phyloP scores from a whole-genome alignment of 495 filamentous ascomycete genomes.

The Aspergillus homomorphus region DNA sequence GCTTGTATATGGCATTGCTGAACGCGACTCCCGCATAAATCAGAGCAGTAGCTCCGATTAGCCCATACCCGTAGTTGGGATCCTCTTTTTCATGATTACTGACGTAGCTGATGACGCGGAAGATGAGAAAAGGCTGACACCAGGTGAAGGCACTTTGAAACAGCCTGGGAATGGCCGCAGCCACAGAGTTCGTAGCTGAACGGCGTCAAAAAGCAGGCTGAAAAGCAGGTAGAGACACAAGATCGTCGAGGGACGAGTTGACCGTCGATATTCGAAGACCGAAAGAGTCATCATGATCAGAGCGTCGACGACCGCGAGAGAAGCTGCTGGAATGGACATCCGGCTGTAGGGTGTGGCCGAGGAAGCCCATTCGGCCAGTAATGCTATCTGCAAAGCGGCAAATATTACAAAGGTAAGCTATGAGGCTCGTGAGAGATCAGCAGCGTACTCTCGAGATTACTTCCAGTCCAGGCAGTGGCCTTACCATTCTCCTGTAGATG shows the following conservation, averaged over 20 bases:
- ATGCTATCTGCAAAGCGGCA: neutral
- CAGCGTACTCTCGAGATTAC: too few relatives aligned
- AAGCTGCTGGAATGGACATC: conserved; percentile 5
- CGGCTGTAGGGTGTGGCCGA: neutral
- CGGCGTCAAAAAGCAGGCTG: conserved; percentile 46
- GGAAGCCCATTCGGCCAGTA: neutral
- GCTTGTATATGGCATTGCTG: conserved; percentile 43
- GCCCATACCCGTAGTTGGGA: conserved; percentile 39
- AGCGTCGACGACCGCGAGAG: conserved; percentile 3
- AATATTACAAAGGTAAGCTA: neutral
- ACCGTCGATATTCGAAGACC: conserved; percentile 42
- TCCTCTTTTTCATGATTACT: neutral
- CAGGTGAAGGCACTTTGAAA: conserved; percentile 48
- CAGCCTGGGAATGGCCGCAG: conserved; percentile 34
- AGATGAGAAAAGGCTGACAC: conserved; percentile 54
- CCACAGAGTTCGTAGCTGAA: conserved; percentile 48
- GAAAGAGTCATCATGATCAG: conserved; percentile 36
- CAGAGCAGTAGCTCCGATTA: conserved; percentile 51
- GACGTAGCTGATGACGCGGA: conserved; percentile 33
- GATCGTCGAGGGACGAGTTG: conserved; percentile 48
- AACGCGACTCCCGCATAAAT: conserved; percentile 55
- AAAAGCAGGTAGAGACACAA: conserved; percentile 50
- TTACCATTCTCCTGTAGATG: neutral
- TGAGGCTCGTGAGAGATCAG: neutral
- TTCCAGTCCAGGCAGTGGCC: neutral